These are phyloP conservation scores for Cylindrotheca fusiformis DNA, from an alignment of 108 stramenopile genomes.

Conservation along the genomic window DNA sequence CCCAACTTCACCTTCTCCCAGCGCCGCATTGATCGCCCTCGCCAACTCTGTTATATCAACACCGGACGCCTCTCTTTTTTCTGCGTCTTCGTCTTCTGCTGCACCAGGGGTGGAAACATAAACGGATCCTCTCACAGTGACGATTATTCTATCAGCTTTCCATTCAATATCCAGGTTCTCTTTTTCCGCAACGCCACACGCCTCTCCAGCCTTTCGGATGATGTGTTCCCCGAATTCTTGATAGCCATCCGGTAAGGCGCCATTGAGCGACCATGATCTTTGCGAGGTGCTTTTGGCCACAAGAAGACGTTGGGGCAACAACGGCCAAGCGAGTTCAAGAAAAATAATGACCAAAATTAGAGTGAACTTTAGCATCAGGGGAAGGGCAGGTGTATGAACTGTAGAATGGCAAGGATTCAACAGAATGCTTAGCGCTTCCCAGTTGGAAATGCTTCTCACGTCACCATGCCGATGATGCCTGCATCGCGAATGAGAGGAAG, in stretches of 20 bases:
- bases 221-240: constrained; percentile 32
- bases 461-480: no score
- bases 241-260: constrained; percentile 25
- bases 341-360: no score
- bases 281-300: no score
- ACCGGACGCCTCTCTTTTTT: constrained; percentile 13
- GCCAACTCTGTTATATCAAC: constrained; percentile 51
- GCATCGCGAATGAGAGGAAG: no score
- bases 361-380: no score
- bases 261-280: no score
- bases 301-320: no score
- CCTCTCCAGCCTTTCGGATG: constrained; percentile 32
- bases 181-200: constrained; percentile 21
- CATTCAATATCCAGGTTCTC: constrained; percentile 51
- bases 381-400: no score
- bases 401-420: no score
- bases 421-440: no score
- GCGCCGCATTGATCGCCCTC: constrained; percentile 58
- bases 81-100: constrained; percentile 22
- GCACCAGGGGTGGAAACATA: constrained; percentile 20
- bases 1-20: constrained; percentile 32
- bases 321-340: no score
- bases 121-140: constrained; percentile 45
- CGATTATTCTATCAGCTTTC: constrained; percentile 53
- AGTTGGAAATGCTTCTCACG: no score